Evolutionary conservation across 768 basidiomycete genomes (phyloP).

Genomic region (Macrolepiota albuminosa): DNA sequence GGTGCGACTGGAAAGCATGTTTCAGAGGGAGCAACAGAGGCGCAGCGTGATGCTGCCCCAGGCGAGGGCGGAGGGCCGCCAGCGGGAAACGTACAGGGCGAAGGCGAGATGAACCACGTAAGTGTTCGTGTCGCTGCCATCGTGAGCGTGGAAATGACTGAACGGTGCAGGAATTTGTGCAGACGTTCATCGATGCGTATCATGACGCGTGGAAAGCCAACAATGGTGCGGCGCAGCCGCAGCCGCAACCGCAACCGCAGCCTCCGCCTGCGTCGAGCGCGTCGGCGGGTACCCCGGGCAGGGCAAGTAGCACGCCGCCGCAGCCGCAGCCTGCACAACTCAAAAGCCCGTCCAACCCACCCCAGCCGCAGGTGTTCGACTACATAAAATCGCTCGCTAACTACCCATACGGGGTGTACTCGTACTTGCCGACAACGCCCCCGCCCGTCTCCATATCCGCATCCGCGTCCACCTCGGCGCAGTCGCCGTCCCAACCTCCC

Average conservation of each 20-base stretch:
- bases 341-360: conserved; percentile 17
- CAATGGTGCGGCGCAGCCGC: conserved; percentile 25
- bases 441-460: not conserved
- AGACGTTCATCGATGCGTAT: conserved; percentile 49
- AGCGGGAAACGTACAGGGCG: not conserved
- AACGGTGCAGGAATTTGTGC: conserved; percentile 16
- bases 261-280: conserved; percentile 18
- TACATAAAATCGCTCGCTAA: conserved; percentile 10
- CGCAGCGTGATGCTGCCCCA: not conserved
- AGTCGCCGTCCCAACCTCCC: not conserved
- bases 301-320: not conserved
- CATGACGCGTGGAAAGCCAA: conserved; percentile 63
- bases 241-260: no score
- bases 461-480: not conserved
- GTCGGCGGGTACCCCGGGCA: not conserved
- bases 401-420: conserved; percentile 13
- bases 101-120: conserved; percentile 2
- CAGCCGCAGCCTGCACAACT: conserved; percentile 5
- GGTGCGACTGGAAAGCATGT: not conserved
- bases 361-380: conserved; percentile 20
- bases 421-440: conserved; percentile 11
- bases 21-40: not conserved
- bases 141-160: not conserved
- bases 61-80: not conserved
- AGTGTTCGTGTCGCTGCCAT: not conserved